Evolutionary conservation across 1,139 yeast genomes (phyloP).

Genomic region (Scheffersomyces segobiensis): DNA sequence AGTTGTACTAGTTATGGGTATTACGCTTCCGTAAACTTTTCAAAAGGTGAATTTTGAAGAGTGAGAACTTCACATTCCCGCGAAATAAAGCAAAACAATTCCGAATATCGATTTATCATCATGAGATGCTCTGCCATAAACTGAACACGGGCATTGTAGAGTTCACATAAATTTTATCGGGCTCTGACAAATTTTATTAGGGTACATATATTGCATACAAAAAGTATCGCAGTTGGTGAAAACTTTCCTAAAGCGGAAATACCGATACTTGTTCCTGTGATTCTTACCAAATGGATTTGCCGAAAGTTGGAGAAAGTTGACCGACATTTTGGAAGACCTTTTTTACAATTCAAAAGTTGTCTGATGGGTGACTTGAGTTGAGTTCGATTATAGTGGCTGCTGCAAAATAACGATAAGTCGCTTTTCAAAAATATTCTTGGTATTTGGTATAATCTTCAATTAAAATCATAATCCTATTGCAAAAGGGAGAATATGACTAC

Average conservation of each 20-base stretch:
- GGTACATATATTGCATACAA: too few species aligned
- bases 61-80: too few species aligned
- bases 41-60: too few species aligned
- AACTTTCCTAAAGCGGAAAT: background rate
- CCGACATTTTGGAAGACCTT: background rate
- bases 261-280: background rate
- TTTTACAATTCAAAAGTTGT: background rate
- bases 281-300: background rate
- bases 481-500: conserved; percentile 2
- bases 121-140: background rate
- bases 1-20: background rate
- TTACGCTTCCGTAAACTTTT: too few species aligned
- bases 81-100: background rate
- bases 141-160: background rate
- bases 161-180: background rate
- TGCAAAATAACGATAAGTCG: background rate
- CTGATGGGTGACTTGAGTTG: background rate
- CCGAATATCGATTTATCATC: background rate
- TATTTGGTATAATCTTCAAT: background rate
- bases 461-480: background rate
- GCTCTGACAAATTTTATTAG: too few species aligned
- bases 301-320: background rate
- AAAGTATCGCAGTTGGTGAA: too few species aligned
- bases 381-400: background rate
- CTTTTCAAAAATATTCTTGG: background rate